These are phyloP conservation scores for Macrolepiota dolichaula DNA, from an alignment of 768 basidiomycete species.

Conservation along the genomic window DNA sequence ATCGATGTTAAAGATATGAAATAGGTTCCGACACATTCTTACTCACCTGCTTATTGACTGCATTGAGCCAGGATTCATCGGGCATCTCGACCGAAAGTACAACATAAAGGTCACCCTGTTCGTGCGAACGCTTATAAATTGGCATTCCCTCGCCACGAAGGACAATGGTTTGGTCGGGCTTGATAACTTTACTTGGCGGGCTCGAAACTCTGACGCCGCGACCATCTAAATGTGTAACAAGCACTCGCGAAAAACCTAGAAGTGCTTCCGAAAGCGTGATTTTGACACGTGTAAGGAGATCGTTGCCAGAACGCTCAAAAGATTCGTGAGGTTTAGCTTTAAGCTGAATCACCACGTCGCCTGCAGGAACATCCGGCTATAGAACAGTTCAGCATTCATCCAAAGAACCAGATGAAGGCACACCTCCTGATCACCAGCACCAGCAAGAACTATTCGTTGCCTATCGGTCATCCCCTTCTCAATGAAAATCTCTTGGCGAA, in stretches of 20 bases:
- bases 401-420: slow-evolving; percentile 9
- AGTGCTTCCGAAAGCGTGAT: slow-evolving; percentile 94
- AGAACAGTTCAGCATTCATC: slow-evolving; percentile 1
- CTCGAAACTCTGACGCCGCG: slow-evolving; percentile 80
- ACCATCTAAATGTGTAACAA: slow-evolving; percentile 91
- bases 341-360: slow-evolving; percentile 87
- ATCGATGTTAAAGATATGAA: background rate
- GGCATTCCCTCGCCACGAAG: slow-evolving; percentile 92
- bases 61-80: slow-evolving; percentile 67
- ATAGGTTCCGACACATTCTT: background rate
- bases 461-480: slow-evolving; percentile 85
- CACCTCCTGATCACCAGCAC: slow-evolving; percentile 90
- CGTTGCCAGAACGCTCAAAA: slow-evolving; percentile 80
- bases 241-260: slow-evolving; percentile 89
- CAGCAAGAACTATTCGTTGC: slow-evolving; percentile 83
- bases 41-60: slow-evolving; percentile 55
- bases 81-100: slow-evolving; percentile 91
- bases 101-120: slow-evolving; percentile 80
- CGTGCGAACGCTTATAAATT: slow-evolving; percentile 55
- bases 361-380: slow-evolving; percentile 82
- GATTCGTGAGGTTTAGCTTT: slow-evolving; percentile 65
- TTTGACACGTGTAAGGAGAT: slow-evolving; percentile 75
- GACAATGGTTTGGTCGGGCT: slow-evolving; percentile 68
- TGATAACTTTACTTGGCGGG: slow-evolving; percentile 74
- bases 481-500: slow-evolving; percentile 80